These are phyloP conservation scores for Phytophthora sp. DNA, from an alignment of 352 stramenopile genomes.

Conservation along the genomic window DNA sequence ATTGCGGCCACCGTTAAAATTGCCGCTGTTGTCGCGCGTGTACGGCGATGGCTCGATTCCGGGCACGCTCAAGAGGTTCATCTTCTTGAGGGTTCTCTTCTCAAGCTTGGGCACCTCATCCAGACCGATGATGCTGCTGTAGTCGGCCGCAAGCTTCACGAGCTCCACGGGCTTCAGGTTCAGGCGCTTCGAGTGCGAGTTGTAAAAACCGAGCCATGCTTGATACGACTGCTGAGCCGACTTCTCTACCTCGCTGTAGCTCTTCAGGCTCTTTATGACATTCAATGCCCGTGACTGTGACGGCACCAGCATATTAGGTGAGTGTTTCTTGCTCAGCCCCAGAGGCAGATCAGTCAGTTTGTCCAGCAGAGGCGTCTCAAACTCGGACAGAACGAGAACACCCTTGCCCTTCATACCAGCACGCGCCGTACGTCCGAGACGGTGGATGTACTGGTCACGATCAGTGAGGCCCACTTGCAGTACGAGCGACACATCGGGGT, in stretches of 20 bases:
- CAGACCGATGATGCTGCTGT: constrained; percentile 59
- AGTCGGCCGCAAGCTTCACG: constrained; percentile 80
- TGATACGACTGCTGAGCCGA: constrained; percentile 91
- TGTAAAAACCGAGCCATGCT: constrained; percentile 97
- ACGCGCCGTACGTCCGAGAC: constrained; percentile 93
- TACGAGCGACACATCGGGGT: constrained; percentile 93
- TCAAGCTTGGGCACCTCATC: constrained; percentile 79
- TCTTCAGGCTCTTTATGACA: constrained; percentile 50
- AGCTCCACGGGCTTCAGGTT: constrained; percentile 54
- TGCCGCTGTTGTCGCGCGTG: constrained; percentile 37
- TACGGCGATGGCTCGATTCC: constrained; percentile 66
- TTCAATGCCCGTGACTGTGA: constrained; percentile 32
- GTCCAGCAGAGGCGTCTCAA: constrained; percentile 79
- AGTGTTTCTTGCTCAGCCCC: constrained; percentile 28
- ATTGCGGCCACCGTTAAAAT: constrained; percentile 18
- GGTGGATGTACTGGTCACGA: constrained; percentile 95
- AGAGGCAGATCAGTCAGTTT: constrained; percentile 77
- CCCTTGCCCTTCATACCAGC: constrained; percentile 88
- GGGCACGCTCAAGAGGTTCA: constrained; percentile 84
- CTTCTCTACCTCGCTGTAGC: constrained; percentile 69
- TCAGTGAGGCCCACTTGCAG: constrained; percentile 87
- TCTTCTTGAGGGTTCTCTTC: constrained; percentile 85
- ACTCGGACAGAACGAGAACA: constrained; percentile 84
- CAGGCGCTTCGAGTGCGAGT: constrained; percentile 68
- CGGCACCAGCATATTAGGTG: constrained; percentile 20